Evolutionary conservation across 2,329 filamentous ascomycete species (phyloP), one percentile per base, ranked within the genome.

Genomic region (Aspergillus unguis): DNA sequence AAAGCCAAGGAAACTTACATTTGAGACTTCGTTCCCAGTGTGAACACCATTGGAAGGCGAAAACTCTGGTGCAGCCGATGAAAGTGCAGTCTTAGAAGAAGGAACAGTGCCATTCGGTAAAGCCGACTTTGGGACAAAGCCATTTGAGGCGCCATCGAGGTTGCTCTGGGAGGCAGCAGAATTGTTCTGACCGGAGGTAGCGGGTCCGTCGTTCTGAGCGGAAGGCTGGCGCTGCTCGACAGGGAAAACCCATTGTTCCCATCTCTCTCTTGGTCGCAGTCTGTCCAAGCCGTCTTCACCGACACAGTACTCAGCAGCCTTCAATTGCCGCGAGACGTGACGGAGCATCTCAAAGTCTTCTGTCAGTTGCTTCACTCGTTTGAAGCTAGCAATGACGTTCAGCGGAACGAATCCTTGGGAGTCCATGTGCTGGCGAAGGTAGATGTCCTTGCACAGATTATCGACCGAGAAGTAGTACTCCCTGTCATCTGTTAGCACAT

Each of bases 381-480:
- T 90, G 78, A 99, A 99, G n/a, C 80, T 81, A 25, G 87, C 82
- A 61, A 99, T 86, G 53, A 96, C 82, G 32, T 81, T 79, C 47
- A 99, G 75, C 46, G 84, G 85, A 10, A 96, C 92, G 65, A 92
- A 97, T 17, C 94, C 94, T 70, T 97, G 89, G 1, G 88, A 89
- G 68, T 99, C 92, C 94, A 99, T 97, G 62, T 92, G 86, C 64
- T 84, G 85, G 52, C 94, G 86, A 54, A 99, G 79, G 71, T 85
- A 97, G 65, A 89, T 80, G 66, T 99, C 94, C 73, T 96, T 96
- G 80, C 90, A 88, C 45, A 97, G 80, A 68, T 99, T 99, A 65
- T 96, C 89, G 28, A 96, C 82, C 0, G 92, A 97, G 74, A 99
- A 96, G 73, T 99, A 99, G 76, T 96, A 99, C 65, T 96, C 90